Base-by-base conservation (phyloP, 306 rosid species). In the Dalbergia oliveri region DNA sequence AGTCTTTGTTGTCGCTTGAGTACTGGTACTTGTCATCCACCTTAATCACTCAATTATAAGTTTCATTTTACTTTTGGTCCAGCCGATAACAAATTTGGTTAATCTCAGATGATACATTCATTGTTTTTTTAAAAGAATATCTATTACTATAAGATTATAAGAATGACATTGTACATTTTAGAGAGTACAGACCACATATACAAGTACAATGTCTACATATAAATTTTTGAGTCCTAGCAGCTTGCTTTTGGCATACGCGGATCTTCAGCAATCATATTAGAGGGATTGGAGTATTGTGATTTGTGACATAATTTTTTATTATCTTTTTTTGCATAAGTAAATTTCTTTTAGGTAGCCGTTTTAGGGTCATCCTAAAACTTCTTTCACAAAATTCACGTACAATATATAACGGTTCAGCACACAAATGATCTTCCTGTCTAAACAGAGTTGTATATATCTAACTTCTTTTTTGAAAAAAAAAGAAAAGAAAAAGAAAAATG, bases 21-120 rank as follows among this genome's bases (percentile, higher is more conserved):
- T 95, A 95, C 72, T 93, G 92, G 37, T 95, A 95, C 80, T 95
- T 95, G 87, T 95, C 99, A 76, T 93, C 96, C 69, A 93, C 97
- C 97, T 93, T 11, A 21, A 78, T 35, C 60, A 50, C 3, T 9
- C 33, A 77, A 65, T 10, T 56, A 34, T 14, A 49, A 10, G 10
- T 45, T 3, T 10, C 41, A 37, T 37, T 37, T 37, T 37, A 37
- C 41, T 37, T 37, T 37, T 37, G 41, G 8, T 37, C 41, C 41
- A 37, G 7, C 41, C 41, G 2, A 6, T 43, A 43, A 7, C n/a
- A 64, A 64, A 54, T 43, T 65, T 41, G 18, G 4, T 64, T 23
- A 69, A 62, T 63, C 44, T n/a, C 16, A 45, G 37, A 59, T 7
- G 3, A 6, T 23, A 26, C 11, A 26, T 26, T 60, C 41, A 3